Percentiles rank a stretch among this genome's conserved stretches.
Evolutionary conservation across 2,329 filamentous ascomycete species (phyloP).

Genomic region (Pseudogymnoascus sp.): DNA sequence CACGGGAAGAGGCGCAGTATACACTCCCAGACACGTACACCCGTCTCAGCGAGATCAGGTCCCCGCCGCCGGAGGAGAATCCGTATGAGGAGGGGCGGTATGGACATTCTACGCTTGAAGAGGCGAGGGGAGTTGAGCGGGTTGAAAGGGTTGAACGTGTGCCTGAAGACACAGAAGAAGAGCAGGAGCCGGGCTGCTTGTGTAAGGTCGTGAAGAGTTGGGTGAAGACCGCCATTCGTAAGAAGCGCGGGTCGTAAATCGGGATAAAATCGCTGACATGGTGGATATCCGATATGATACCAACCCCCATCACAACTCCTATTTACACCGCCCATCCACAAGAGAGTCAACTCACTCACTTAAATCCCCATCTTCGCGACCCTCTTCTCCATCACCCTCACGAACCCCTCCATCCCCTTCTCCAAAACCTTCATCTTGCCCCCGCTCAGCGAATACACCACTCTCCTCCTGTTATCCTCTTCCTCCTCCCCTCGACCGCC

Average conservation of each 20-base stretch:
- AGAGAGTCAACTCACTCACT: no score
- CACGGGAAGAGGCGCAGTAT: not conserved
- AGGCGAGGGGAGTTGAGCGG: not conserved
- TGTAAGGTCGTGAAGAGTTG: not conserved
- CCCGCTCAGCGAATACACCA: slow-evolving; percentile 54
- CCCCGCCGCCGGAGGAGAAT: not conserved
- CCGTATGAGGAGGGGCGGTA: not conserved
- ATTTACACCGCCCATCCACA: not conserved
- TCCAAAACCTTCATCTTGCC: slow-evolving; percentile 51
- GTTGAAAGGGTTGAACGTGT: not conserved
- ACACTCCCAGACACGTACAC: not conserved
- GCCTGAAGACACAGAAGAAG: not conserved
- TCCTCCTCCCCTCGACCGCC: slow-evolving; percentile 42
- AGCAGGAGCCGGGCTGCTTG: not conserved
- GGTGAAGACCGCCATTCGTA: not conserved
- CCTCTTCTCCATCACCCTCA: slow-evolving; percentile 54
- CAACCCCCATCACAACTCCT: not conserved
- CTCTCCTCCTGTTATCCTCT: slow-evolving; percentile 44
- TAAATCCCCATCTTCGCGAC: slow-evolving; percentile 40
- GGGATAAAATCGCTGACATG: not conserved
- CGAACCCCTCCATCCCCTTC: slow-evolving; percentile 60
- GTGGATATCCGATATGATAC: not conserved
- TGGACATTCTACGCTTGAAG: not conserved
- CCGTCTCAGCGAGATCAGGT: not conserved
- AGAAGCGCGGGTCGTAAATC: not conserved